These are phyloP conservation scores for Gossypium thurberi DNA, from an alignment of 345 rosid genomes.

Conservation along the genomic window DNA sequence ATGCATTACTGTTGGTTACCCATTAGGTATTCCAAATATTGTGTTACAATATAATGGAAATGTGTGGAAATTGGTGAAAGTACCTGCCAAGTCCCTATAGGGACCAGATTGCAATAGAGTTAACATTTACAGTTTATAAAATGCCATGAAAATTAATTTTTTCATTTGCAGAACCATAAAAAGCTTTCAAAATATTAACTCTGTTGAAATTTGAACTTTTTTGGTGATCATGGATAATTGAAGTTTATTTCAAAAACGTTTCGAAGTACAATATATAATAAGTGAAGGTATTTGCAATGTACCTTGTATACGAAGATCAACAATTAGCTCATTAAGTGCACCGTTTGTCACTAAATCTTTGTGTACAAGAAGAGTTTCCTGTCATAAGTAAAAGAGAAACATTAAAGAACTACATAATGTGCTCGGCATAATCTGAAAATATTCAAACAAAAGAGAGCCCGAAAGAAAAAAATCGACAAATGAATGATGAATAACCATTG, in stretches of 20 bases:
- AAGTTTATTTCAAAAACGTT: not conserved
- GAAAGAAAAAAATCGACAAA: not conserved
- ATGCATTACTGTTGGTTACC: not conserved
- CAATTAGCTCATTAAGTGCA: constrained; percentile 49
- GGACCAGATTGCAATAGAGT: too few relatives aligned
- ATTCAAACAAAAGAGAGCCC: not conserved
- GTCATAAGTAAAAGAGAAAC: constrained; percentile 14
- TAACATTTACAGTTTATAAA: too few relatives aligned
- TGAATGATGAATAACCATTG: constrained; percentile 56
- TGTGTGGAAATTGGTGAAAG: not conserved
- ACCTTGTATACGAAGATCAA: constrained; percentile 66
- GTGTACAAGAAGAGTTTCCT: constrained; percentile 98
- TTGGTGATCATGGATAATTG: not conserved
- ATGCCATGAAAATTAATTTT: too few relatives aligned
- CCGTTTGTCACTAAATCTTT: constrained; percentile 62
- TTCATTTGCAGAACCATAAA: too few relatives aligned
- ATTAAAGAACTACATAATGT: constrained; percentile 2
- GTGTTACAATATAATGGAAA: not conserved
- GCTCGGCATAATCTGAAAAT: not conserved
- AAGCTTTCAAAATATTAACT: too few relatives aligned
- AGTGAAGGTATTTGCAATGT: not conserved
- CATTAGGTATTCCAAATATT: not conserved
- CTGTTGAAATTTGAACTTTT: too few relatives aligned
- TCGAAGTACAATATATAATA: not conserved
- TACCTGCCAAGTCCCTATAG: too few relatives aligned